Conservation (phyloP, 768 basidiomycete species). For the Suillus lakei region DNA sequence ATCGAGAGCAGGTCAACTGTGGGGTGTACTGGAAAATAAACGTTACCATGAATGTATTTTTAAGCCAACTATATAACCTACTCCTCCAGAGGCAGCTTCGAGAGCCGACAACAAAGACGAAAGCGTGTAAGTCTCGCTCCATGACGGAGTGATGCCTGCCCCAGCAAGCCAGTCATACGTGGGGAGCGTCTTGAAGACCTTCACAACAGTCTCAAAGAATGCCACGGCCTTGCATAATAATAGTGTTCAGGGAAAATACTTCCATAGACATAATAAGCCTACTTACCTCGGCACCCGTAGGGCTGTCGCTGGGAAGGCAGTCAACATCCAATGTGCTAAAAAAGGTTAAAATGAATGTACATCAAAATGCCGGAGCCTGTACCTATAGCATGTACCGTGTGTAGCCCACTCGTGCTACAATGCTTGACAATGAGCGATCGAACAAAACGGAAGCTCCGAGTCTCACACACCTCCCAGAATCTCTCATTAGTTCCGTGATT, state of each 20-base stretch:
- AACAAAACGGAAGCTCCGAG: neutral
- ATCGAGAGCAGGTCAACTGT: conserved; percentile 45
- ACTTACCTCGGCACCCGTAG: conserved; percentile 71
- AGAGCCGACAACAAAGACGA: conserved; percentile 58
- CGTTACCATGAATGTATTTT: conserved; percentile 10
- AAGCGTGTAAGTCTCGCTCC: conserved; percentile 59
- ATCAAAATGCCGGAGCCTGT: neutral
- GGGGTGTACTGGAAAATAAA: conserved; percentile 48
- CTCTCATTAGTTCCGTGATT: conserved; percentile 59
- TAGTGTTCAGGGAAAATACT: conserved; percentile 5
- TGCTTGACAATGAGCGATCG: conserved; percentile 10
- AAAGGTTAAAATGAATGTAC: neutral
- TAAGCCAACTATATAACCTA: conserved; percentile 16
- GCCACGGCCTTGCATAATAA: conserved; percentile 57
- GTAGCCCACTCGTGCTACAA: conserved; percentile 70
- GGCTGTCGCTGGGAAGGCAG: conserved; percentile 65
- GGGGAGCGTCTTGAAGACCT: conserved; percentile 67
- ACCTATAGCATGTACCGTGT: conserved; percentile 62
- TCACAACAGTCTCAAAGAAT: conserved; percentile 64
- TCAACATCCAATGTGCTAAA: conserved; percentile 59
- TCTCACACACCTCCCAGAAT: conserved; percentile 66
- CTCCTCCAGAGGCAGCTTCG: conserved; percentile 55
- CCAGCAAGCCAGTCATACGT: conserved; percentile 74
- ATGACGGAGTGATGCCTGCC: conserved; percentile 77
- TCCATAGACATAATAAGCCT: conserved; percentile 1